phyloP scores from a whole-genome alignment of 108 stramenopile species.

The Fragilariopsis cylindrus region DNA sequence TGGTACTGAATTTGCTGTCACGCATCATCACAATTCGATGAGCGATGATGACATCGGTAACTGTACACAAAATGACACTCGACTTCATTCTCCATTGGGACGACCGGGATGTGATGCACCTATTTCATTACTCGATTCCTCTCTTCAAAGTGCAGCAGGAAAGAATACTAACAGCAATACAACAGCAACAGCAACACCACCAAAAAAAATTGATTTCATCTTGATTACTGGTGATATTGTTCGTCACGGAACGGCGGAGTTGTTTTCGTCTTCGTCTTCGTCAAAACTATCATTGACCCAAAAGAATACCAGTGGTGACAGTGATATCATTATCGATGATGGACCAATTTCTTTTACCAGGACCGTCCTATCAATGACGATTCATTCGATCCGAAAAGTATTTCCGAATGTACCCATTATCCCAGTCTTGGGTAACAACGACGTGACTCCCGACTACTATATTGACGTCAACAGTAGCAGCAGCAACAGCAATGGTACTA shows the following conservation, averaged over 20 bases:
- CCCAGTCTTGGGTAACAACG: constrained; percentile 71
- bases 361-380: constrained; percentile 28
- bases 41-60: background rate
- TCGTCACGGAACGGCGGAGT: constrained; percentile 34
- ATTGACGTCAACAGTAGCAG: background rate
- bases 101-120: constrained; percentile 49
- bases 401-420: constrained; percentile 33
- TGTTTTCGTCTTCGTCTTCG: background rate
- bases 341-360: constrained; percentile 32
- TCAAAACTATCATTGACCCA: no score
- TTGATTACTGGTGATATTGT: constrained; percentile 58
- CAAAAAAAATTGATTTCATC: constrained; percentile 40
- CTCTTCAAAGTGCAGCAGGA: background rate
- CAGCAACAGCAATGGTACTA: background rate
- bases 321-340: background rate
- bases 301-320: no score
- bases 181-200: background rate
- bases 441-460: constrained; percentile 73
- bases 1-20: constrained; percentile 39
- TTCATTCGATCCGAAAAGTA: constrained; percentile 7
- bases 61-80: background rate
- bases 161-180: background rate
- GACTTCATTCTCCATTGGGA: constrained; percentile 18
- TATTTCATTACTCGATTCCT: constrained; percentile 22
- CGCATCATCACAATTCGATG: background rate